phyloP scores from a whole-genome alignment of 176 grass and related monocot species.

The Zoysia pacifica region DNA sequence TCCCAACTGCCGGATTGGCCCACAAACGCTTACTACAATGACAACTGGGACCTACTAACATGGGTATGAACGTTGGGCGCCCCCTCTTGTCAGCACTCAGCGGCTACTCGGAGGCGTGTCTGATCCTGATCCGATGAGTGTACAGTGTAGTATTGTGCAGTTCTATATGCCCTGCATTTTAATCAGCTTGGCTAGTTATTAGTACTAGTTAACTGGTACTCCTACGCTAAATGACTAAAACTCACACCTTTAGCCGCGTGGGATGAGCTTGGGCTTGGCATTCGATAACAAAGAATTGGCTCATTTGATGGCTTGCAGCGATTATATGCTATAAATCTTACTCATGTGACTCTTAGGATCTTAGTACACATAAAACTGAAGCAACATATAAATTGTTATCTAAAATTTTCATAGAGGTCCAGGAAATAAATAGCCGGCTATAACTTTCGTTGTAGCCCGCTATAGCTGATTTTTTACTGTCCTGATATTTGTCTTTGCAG shows the following conservation, averaged over 20 bases:
- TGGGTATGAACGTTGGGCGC: too few relatives aligned
- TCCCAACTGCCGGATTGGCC: too few relatives aligned
- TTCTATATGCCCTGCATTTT: neutral
- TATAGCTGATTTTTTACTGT: too few relatives aligned
- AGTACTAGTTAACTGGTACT: neutral
- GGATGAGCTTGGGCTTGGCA: too few relatives aligned
- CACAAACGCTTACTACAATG: too few relatives aligned
- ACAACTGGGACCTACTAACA: too few relatives aligned
- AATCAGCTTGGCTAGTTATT: neutral
- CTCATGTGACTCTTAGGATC: neutral
- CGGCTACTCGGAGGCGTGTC: slow-evolving; percentile 34
- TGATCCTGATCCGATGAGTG: slow-evolving; percentile 62
- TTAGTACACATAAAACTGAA: neutral
- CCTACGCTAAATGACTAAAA: too few relatives aligned
- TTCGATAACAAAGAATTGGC: neutral
- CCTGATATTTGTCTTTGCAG: too few relatives aligned
- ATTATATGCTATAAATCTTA: neutral
- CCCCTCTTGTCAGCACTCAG: too few relatives aligned
- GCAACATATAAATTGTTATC: neutral
- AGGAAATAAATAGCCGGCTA: too few relatives aligned
- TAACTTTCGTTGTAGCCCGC: too few relatives aligned
- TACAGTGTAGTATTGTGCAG: neutral
- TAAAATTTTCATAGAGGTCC: neutral
- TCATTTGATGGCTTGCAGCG: neutral
- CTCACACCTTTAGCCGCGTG: too few relatives aligned